Base-by-base conservation (phyloP, 805 yeast species). In the Middelhovenomyces tepae region DNA sequence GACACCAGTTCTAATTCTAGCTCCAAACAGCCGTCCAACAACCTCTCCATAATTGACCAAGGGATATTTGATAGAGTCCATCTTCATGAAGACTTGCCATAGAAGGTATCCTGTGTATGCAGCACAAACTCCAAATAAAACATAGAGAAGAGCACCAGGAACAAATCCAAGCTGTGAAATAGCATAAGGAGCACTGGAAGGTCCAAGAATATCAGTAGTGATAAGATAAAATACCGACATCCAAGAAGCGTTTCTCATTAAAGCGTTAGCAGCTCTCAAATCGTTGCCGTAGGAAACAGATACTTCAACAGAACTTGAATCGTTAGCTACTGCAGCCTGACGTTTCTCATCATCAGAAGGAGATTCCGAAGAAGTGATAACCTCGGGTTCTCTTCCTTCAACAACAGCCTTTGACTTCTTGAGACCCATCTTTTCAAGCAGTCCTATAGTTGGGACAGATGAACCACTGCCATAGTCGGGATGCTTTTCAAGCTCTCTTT, bases 131-230 rank as follows among this genome's bases (percentile, higher is more conserved):
- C 70, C 71, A 32, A 67, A 60, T 4, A 61, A 44, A 25, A 64
- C 46, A 45, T 54, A 67, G 7, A 66, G 47, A 18, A 64, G 54
- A 33, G 59, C 47, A 22, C 72, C 71, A 13, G 69, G 69, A 16
- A 60, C 70, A 36, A 54, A 64, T 3, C 71, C 71, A 36, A 66
- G 48, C 37, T 61, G 60, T 7, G 64, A 45, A 33, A 66, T 51
- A 8, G 70, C 64, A 40, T 62, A 65, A 3, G 71, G 71, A 14
- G 71, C 69, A 31, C 59, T 53, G 8, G 62, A 51, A 13, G 71
- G 72, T 16, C 71, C 72, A 22, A 47, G 53, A 31, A 65, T 64
- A 51, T 66, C 71, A 5, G 71, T 65, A 24, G 72, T 65, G 38
- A 66, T 67, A 22, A 67, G 51, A 44, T 56, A 65, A 49, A 66